Evolutionary conservation across 2,329 filamentous ascomycete genomes (phyloP).

Genomic region (Aspergillus nomiae): DNA sequence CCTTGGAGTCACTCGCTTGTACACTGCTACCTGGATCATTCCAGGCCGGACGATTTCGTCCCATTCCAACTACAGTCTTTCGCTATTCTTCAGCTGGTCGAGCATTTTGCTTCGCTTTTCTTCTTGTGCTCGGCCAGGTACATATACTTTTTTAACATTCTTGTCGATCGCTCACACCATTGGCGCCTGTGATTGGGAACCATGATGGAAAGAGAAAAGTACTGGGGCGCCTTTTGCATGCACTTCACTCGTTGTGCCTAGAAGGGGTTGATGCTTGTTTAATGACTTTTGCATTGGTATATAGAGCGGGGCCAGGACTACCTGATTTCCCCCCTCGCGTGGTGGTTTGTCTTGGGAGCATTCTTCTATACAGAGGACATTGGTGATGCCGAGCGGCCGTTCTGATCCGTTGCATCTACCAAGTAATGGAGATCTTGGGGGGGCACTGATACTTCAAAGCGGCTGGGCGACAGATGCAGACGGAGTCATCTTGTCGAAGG

Average conservation of each 20-base stretch:
- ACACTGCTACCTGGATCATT: conserved; percentile 25
- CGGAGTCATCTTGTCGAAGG: neutral
- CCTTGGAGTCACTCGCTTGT: conserved; percentile 43
- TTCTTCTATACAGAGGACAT: neutral
- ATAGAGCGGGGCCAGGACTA: conserved; percentile 26
- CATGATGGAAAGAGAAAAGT: conserved; percentile 28
- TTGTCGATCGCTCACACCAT: conserved; percentile 43
- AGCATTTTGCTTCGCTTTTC: conserved; percentile 29
- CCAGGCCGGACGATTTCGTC: conserved; percentile 24
- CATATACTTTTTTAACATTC: conserved; percentile 36
- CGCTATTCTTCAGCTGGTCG: conserved; percentile 36
- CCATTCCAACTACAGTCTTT: conserved; percentile 36
- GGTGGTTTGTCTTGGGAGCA: neutral
- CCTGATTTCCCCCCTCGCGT: neutral
- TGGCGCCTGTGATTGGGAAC: conserved; percentile 38
- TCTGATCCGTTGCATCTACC: neutral
- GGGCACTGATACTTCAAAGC: neutral
- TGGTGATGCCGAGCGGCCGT: neutral
- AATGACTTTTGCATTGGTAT: conserved; percentile 38
- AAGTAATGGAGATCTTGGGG: neutral
- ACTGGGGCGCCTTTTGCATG: conserved; percentile 33
- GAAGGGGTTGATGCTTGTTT: conserved; percentile 30
- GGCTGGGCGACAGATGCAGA: neutral
- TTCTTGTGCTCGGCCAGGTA: conserved; percentile 33
- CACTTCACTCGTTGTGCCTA: conserved; percentile 45